Evolutionary conservation across 2,329 filamentous ascomycete genomes (phyloP).

Genomic region (Celoporthe dispersa): DNA sequence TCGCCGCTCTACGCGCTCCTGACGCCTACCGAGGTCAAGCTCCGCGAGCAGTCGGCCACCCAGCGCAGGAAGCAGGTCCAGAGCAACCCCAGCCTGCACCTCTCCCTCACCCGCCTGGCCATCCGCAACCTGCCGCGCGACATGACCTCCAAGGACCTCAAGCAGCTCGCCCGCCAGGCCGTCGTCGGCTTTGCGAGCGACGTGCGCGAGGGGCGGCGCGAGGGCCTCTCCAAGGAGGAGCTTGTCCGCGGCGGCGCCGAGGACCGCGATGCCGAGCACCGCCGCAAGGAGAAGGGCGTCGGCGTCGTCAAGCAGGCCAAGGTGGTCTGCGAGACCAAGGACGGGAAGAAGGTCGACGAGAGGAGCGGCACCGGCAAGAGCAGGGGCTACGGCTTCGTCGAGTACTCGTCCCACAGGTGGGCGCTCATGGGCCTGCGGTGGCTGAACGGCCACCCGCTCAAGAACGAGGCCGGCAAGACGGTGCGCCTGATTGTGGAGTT

Average conservation of each 20-base stretch:
- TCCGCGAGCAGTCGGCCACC: conserved; percentile 84
- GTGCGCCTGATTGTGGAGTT: conserved; percentile 95
- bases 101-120: conserved; percentile 88
- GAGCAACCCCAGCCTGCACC: conserved; percentile 84
- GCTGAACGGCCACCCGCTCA: conserved; percentile 77
- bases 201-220: conserved; percentile 76
- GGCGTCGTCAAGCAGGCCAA: conserved; percentile 91
- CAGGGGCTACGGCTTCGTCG: conserved; percentile 95
- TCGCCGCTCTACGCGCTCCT: conserved; percentile 79
- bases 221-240: conserved; percentile 89
- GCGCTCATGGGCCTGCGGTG: conserved; percentile 94
- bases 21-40: conserved; percentile 77
- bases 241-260: conserved; percentile 77
- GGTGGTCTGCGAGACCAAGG: conserved; percentile 86
- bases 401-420: conserved; percentile 92
- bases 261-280: conserved; percentile 78
- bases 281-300: conserved; percentile 80
- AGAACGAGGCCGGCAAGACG: conserved; percentile 72
- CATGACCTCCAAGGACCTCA: conserved; percentile 84
- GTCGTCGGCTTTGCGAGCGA: conserved; percentile 93
- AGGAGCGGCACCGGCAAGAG: conserved; percentile 78
- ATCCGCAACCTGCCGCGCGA: conserved; percentile 88
- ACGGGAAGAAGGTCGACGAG: conserved; percentile 84
- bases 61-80: conserved; percentile 92
- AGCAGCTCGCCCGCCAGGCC: conserved; percentile 87